These are phyloP conservation scores for Lichtheimia hyalospora DNA, from an alignment of 371 early-diverging fungal genomes.

Conservation along the genomic window DNA sequence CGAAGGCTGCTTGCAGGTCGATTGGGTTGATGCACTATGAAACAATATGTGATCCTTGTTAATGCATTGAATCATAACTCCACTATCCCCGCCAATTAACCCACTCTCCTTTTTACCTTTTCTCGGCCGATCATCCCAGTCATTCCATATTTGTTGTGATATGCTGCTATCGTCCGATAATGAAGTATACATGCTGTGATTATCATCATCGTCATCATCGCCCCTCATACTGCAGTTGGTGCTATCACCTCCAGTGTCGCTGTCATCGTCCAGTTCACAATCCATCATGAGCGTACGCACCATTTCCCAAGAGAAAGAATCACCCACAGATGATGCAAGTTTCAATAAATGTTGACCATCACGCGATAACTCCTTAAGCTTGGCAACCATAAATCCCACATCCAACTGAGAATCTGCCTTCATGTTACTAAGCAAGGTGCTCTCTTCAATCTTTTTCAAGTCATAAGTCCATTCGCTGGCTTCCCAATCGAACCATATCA, in stretches of 20 bases:
- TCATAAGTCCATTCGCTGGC: constrained; percentile 48
- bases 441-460: constrained; percentile 24
- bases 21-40: too few relatives aligned
- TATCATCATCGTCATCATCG: too few relatives aligned
- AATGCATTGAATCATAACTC: too few relatives aligned
- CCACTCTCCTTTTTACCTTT: too few relatives aligned
- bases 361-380: constrained; percentile 34
- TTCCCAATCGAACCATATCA: constrained; percentile 52
- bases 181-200: too few relatives aligned
- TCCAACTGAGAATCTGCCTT: constrained; percentile 30
- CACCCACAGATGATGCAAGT: constrained; percentile 46
- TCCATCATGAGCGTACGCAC: constrained; percentile 34
- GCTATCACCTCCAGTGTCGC: neutral
- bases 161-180: too few relatives aligned
- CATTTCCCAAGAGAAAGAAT: constrained; percentile 43
- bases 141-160: too few relatives aligned
- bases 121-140: too few relatives aligned
- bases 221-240: neutral
- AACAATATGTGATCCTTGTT: neutral
- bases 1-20: neutral
- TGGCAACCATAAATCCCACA: constrained; percentile 30
- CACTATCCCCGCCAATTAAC: too few relatives aligned
- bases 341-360: constrained; percentile 40
- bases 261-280: constrained; percentile 19
- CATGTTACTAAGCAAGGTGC: constrained; percentile 4